Percentiles rank a stretch among this genome's conserved stretches.
Conservation (phyloP, 2,329 filamentous ascomycete genomes). For the Ustulina deusta region DNA sequence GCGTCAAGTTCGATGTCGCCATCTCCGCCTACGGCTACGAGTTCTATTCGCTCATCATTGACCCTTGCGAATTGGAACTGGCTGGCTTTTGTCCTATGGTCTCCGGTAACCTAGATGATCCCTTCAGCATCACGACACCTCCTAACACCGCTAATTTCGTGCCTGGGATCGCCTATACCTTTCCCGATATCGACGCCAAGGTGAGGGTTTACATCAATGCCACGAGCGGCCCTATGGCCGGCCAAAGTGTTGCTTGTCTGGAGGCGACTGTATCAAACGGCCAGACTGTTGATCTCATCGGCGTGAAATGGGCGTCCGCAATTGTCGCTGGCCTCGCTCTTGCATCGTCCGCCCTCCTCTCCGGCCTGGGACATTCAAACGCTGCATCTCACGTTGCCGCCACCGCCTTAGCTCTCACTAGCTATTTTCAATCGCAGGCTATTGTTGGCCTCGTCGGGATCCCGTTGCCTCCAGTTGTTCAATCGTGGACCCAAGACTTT, state of each 20-base stretch:
- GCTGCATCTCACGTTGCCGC: slow-evolving; percentile 94
- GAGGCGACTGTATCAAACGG: slow-evolving; percentile 90
- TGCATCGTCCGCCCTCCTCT: slow-evolving; percentile 86
- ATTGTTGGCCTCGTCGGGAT: slow-evolving; percentile 89
- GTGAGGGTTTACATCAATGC: slow-evolving; percentile 85
- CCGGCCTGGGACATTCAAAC: slow-evolving; percentile 90
- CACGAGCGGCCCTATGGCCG: slow-evolving; percentile 63
- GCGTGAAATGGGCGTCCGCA: slow-evolving; percentile 90
- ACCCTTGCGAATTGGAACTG: slow-evolving; percentile 76
- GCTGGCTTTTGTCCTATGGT: slow-evolving; percentile 84
- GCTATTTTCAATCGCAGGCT: slow-evolving; percentile 94
- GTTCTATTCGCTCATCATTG: slow-evolving; percentile 69
- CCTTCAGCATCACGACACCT: slow-evolving; percentile 73
- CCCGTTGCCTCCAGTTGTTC: slow-evolving; percentile 85
- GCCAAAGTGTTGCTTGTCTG: slow-evolving; percentile 81
- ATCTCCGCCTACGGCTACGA: slow-evolving; percentile 81
- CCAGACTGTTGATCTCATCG: slow-evolving; percentile 89
- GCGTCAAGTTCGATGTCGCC: slow-evolving; percentile 76
- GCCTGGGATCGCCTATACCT: slow-evolving; percentile 86
- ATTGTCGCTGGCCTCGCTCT: slow-evolving; percentile 87
- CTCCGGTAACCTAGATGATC: slow-evolving; percentile 65
- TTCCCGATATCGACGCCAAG: slow-evolving; percentile 90
- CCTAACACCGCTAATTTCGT: slow-evolving; percentile 70
- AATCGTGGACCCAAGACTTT: slow-evolving; percentile 96
- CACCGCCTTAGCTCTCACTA: slow-evolving; percentile 92